Percentiles rank a stretch among this genome's conserved stretches.
phyloP scores from a whole-genome alignment of 805 yeast genomes.

The Candida maesae region DNA sequence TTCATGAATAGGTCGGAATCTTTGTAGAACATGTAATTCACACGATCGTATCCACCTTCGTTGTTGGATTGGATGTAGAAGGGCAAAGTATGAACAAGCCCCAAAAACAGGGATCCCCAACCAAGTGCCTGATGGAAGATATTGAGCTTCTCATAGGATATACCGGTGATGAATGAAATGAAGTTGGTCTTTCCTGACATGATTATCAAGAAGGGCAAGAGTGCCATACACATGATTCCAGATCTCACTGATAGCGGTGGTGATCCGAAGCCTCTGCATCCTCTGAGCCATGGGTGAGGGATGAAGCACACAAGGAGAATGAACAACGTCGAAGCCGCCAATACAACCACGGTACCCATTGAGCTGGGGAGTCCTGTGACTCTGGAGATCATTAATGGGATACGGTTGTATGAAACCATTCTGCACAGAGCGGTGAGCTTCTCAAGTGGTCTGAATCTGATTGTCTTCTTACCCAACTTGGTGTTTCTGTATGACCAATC shows the following conservation, averaged over 20 bases:
- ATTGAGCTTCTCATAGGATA: conserved; percentile 53
- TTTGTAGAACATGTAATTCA: conserved; percentile 24
- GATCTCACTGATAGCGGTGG: conserved; percentile 56
- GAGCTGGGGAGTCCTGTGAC: conserved; percentile 37
- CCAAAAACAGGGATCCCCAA: conserved; percentile 41
- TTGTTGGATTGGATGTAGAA: conserved; percentile 39
- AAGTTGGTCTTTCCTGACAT: conserved; percentile 52
- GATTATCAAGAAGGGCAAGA: conserved; percentile 47
- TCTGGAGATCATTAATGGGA: conserved; percentile 31
- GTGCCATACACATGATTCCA: conserved; percentile 46
- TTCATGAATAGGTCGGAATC: conserved; percentile 25
- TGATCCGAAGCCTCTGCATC: conserved; percentile 51
- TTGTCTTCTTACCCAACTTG: conserved; percentile 3
- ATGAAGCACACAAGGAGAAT: conserved; percentile 30
- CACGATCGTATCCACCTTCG: conserved; percentile 46
- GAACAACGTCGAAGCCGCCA: conserved; percentile 34
- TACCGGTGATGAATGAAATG: conserved; percentile 46
- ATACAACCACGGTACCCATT: conserved; percentile 31
- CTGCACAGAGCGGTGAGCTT: conserved; percentile 30
- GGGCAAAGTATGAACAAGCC: conserved; percentile 48
- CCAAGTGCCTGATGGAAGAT: conserved; percentile 40
- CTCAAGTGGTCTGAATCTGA: conserved; percentile 4
- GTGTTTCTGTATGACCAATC: conserved; percentile 22
- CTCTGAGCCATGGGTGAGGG: conserved; percentile 51
- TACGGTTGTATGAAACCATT: conserved; percentile 30